Conservation (phyloP, 257 asterid genomes). For the Nicotiana tomentosiformis region DNA sequence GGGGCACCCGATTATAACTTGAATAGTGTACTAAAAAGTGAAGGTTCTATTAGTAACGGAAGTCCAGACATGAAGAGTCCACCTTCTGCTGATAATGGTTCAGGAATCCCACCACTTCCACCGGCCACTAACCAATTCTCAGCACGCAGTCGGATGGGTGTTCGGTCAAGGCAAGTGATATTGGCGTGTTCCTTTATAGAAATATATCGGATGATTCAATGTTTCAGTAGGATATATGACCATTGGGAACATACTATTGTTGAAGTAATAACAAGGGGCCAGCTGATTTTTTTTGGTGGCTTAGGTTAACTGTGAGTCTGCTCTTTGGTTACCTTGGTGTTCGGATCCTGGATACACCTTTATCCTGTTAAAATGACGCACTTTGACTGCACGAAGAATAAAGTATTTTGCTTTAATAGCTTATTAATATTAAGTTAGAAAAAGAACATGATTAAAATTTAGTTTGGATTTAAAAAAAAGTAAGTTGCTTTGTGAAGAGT, state of each 20-base stretch:
- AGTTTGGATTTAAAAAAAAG: background rate
- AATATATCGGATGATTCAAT: background rate
- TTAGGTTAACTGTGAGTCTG: background rate
- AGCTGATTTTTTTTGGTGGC: background rate
- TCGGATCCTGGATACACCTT: background rate
- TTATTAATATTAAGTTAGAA: background rate
- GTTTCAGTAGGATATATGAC: background rate
- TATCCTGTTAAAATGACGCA: background rate
- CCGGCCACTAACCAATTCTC: slow-evolving; percentile 81
- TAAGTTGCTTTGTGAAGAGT: background rate
- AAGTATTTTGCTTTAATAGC: background rate
- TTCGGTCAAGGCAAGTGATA: slow-evolving; percentile 65
- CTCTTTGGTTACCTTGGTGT: background rate
- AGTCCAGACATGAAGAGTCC: slow-evolving; percentile 58
- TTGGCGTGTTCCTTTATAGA: background rate
- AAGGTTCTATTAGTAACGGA: slow-evolving; percentile 41
- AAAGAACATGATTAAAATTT: background rate
- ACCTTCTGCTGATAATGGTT: slow-evolving; percentile 37
- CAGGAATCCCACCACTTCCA: slow-evolving; percentile 94
- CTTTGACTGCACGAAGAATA: background rate
- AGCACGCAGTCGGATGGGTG: slow-evolving; percentile 76
- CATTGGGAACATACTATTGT: background rate
- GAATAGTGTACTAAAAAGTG: slow-evolving; percentile 50
- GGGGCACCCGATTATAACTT: slow-evolving; percentile 65
- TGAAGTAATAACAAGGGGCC: background rate